Conservation (phyloP, 257 asterid species). For the Solanum tarapatanum region DNA sequence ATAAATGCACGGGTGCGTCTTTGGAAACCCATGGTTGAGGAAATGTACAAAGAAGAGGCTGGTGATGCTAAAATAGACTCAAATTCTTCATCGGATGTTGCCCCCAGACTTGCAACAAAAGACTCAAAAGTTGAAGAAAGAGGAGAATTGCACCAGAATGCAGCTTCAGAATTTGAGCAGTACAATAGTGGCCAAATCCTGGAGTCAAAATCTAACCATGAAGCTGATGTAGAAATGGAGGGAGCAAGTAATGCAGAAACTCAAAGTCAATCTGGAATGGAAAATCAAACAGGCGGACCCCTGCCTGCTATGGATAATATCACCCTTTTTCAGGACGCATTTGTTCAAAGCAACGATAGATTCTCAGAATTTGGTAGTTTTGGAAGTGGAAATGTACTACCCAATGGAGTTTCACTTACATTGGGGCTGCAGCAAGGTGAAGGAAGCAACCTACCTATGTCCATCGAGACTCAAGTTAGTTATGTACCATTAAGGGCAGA, state of each 20-base stretch:
- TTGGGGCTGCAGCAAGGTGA: conserved; percentile 69
- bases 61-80: conserved; percentile 52
- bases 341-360: conserved; percentile 14
- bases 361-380: conserved; percentile 49
- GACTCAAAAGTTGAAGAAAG: conserved; percentile 25
- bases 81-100: conserved; percentile 45
- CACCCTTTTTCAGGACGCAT: conserved; percentile 6
- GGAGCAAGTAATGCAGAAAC: conserved; percentile 23
- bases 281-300: conserved; percentile 12
- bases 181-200: conserved; percentile 11
- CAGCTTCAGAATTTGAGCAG: conserved; percentile 18
- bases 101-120: conserved; percentile 15
- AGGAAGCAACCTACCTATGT: conserved; percentile 32
- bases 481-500: conserved; percentile 38
- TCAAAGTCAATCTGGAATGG: conserved; percentile 14
- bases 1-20: conserved; percentile 90
- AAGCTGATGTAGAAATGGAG: conserved; percentile 28
- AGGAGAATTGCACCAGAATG: conserved; percentile 28
- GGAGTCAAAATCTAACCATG: conserved; percentile 30
- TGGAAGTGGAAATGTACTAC: conserved; percentile 18
- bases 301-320: conserved; percentile 8
- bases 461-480: conserved; percentile 19
- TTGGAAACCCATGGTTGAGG: conserved; percentile 98
- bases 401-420: conserved; percentile 49
- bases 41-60: conserved; percentile 85